phyloP scores from a whole-genome alignment of 805 yeast genomes.

The Ogataea glucozyma region DNA sequence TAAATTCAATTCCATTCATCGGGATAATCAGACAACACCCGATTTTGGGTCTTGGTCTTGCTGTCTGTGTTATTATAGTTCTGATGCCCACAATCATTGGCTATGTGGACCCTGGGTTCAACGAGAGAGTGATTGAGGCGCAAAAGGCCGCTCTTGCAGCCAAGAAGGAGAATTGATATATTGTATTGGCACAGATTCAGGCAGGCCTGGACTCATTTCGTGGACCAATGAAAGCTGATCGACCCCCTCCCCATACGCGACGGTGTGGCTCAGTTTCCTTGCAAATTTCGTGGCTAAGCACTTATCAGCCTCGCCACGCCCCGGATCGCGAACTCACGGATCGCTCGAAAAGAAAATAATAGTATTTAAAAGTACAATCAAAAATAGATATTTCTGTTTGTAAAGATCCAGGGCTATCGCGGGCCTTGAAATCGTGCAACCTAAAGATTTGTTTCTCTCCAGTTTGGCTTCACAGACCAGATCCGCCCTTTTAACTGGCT shows the following conservation, averaged over 20 bases:
- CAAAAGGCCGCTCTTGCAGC: constrained; percentile 14
- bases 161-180: neutral
- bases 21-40: constrained; percentile 24
- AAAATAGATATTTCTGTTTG: no score
- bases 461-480: no score
- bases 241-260: neutral
- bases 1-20: constrained; percentile 24
- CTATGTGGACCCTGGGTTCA: constrained; percentile 31
- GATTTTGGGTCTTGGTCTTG: constrained; percentile 12
- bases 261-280: no score
- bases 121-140: constrained; percentile 26
- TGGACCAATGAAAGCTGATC: neutral
- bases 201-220: constrained; percentile 1
- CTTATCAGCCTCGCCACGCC: no score
- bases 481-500: no score
- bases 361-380: no score
- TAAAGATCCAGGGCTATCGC: no score
- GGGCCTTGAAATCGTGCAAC: no score
- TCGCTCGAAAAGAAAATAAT: no score
- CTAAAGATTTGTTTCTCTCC: no score
- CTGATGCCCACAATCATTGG: constrained; percentile 28
- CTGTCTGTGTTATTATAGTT: constrained; percentile 14
- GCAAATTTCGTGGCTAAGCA: no score
- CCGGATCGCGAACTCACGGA: no score
- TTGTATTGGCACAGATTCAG: neutral